Percentiles rank a stretch among this genome's conserved stretches.
phyloP scores from a whole-genome alignment of 495 filamentous ascomycete species.

The Xylaria flabelliformis region DNA sequence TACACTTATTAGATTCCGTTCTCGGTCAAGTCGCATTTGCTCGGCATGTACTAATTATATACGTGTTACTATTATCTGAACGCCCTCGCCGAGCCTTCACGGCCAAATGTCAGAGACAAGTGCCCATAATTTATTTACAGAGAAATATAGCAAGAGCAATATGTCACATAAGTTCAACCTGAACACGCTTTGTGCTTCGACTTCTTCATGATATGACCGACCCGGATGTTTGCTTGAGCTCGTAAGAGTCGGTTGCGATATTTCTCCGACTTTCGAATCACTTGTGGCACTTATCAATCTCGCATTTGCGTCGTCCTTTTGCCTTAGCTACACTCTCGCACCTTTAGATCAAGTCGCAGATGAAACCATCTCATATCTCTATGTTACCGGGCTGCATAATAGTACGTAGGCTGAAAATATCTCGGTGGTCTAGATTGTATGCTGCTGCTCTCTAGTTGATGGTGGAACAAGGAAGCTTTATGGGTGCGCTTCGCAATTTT shows the following conservation, averaged over 20 bases:
- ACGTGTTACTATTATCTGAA: constrained; percentile 6
- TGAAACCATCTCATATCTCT: neutral
- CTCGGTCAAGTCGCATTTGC: neutral
- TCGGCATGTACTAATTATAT: neutral
- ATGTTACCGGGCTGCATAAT: neutral
- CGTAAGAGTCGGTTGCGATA: neutral
- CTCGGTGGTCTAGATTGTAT: neutral
- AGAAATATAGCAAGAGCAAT: neutral
- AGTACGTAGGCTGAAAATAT: neutral
- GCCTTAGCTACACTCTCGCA: no score
- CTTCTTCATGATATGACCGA: neutral
- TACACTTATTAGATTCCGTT: neutral
- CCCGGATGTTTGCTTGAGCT: neutral
- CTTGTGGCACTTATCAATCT: constrained; percentile 6
- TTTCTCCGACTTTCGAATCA: neutral
- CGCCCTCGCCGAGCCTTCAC: neutral
- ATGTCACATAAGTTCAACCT: neutral
- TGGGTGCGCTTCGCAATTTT: neutral
- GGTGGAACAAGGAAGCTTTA: neutral
- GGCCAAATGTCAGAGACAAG: neutral
- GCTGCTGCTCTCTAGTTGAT: neutral
- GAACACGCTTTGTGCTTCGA: no score
- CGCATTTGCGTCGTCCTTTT: neutral
- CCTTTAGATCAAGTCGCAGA: neutral
- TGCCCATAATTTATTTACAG: neutral